These are phyloP conservation scores for Saxophila tyrrhenica DNA, from an alignment of 495 filamentous ascomycete genomes.

Conservation along the genomic window DNA sequence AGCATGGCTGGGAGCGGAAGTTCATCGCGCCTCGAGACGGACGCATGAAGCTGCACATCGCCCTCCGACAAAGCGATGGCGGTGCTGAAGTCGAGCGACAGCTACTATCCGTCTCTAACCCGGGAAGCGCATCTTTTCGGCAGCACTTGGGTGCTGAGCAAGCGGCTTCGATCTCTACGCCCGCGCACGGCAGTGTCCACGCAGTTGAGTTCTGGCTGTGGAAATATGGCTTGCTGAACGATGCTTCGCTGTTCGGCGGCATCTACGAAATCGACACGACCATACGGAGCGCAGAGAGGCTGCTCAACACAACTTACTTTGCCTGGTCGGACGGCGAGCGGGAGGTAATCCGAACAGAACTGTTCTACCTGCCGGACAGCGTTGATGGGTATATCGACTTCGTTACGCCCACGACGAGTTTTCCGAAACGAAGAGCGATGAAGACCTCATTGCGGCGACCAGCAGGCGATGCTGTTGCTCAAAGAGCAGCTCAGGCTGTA, in stretches of 20 bases:
- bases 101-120: background rate
- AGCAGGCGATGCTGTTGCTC: background rate
- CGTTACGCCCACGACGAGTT: background rate
- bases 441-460: background rate
- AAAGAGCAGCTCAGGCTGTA: background rate
- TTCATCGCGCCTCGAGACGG: background rate
- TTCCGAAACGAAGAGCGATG: background rate
- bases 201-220: background rate
- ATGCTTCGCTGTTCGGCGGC: background rate
- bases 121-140: background rate
- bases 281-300: background rate
- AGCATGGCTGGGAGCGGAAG: background rate
- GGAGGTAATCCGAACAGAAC: slow-evolving; percentile 1
- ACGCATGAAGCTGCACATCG: background rate
- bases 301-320: slow-evolving; percentile 1
- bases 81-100: background rate
- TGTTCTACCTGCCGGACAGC: background rate
- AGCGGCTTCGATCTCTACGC: background rate
- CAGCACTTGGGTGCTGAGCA: background rate
- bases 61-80: background rate
- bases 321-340: background rate
- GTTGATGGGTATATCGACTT: background rate
- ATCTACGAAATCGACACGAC: background rate
- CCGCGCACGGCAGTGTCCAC: background rate
- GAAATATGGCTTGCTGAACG: background rate